Base-by-base conservation (phyloP, 2,329 filamentous ascomycete genomes). In the Diaporthe sp. region DNA sequence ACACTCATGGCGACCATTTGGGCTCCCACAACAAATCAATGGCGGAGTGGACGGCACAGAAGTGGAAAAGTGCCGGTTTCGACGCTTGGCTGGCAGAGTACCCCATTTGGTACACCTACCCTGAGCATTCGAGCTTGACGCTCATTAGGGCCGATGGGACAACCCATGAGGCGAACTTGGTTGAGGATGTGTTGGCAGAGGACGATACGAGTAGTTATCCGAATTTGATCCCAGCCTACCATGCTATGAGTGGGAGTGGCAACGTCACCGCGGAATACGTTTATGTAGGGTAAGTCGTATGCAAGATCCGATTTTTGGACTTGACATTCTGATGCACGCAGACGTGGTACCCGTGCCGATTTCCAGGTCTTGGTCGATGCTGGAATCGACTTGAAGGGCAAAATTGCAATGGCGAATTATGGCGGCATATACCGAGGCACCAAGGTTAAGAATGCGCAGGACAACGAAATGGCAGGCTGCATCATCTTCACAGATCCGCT, bases 11-110 rank as follows among this genome's bases (percentile, higher is more conserved):
- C 61, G 61, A 67, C 61, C 61, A 67, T 15, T 15, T 67, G 28
- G 61, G 61, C 42, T 67, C 61, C 30, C 61, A 67, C 30, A 67
- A 67, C 12, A 67, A 52, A 22, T 67, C 61, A 19, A 67, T 67
- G 61, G 61, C 61, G 30, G 42, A 67, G 42, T 67, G 61, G 61
- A 67, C 61, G 42, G 61, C 61, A 35, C 61, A 67, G 42, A 67
- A 67, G 61, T 67, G 61, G 61, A 67, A 35, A 52, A 30, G 38
- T 17, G 61, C 61, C 7, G 61, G 61, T 15, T 38, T 67, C n/a
- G 61, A 67, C 8, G 4, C 61, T 17, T 67, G 61, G 42, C 30
- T 67, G 19, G 61, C 42, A 6, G 61, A 67, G 30, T 67, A 67
- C 30, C 61, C 61, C 2, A 67, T 67, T 8, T 67, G 61, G 61